Base-by-base conservation (phyloP, 1,139 yeast genomes). In the Yamadazyma diospyri region DNA sequence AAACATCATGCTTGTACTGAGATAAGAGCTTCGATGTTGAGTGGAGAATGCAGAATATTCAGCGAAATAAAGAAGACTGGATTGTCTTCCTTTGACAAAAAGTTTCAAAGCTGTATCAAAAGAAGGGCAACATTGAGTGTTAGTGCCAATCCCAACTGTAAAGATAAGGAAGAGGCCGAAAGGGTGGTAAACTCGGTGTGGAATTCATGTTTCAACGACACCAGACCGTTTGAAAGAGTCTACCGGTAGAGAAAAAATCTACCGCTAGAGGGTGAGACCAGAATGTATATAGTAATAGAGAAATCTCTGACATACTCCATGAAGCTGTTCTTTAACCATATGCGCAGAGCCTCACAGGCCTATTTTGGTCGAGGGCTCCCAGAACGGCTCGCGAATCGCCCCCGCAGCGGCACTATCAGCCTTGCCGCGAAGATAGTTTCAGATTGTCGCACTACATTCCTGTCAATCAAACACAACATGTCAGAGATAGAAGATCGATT, bases 1-100 rank as follows among this genome's bases (percentile, higher is more conserved):
- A 77, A 78, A 50, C 98, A 92, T 52, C 98, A 92, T 55, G 98
- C 98, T 0, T 94, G 98, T 57, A 82, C 97, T 1, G 98, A 92
- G 59, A 87, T 92, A 33, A 69, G 99, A 40, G 98, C 98, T 0
- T 82, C 94, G 10, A 81, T 86, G 52, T 67, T 92, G 23, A 84
- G 95, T 50, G 99, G 99, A 6, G 99, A 92, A 54, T 92, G 99
- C 59, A 73, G 97, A 23, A 78, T 92, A 49, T 76, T 83, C 76
- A 84, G 83, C 47, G 96, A 92, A 55, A 79, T 92, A 45, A 73
- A 76, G 41, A 75, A 82, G 51, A 81, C 75, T 29, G 80, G 80
- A 1, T 50, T 78, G 37, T 73, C 69, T 2, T 68, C 74, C 41
- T 76, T 86, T 50, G 80, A 82, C 30, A 76, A 76, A 44, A 96